These are phyloP conservation scores for Ceratocystis alfenasii DNA, from an alignment of 2,329 filamentous ascomycete genomes.

Conservation along the genomic window DNA sequence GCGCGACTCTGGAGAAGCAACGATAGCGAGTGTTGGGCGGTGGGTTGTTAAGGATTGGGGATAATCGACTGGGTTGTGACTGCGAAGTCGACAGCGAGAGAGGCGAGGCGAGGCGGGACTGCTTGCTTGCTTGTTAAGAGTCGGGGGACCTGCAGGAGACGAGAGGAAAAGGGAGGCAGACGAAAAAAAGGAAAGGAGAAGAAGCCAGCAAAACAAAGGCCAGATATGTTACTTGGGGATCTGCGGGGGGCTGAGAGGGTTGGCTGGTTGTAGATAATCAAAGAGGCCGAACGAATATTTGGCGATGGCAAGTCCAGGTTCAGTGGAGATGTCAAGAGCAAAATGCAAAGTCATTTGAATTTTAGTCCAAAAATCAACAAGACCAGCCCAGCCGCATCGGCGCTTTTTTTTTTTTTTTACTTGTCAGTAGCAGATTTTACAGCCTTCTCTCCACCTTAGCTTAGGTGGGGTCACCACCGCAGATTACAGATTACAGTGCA, in stretches of 20 bases:
- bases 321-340: background rate
- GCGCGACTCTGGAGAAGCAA: background rate
- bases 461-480: background rate
- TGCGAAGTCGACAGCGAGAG: background rate
- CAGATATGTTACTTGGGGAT: background rate
- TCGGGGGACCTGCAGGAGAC: background rate
- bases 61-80: background rate
- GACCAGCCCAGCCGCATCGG: constrained; percentile 6
- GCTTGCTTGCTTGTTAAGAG: background rate
- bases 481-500: background rate
- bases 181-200: background rate
- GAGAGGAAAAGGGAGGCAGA: background rate
- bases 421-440: background rate
- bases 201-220: constrained; percentile 1
- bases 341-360: background rate
- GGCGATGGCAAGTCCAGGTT: background rate
- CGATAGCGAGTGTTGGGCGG: background rate
- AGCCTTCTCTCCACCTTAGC: background rate
- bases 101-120: background rate
- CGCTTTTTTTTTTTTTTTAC: background rate
- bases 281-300: background rate
- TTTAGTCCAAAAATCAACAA: background rate
- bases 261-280: background rate
- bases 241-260: background rate
- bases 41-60: too few relatives aligned